Evolutionary conservation across 2,329 filamentous ascomycete genomes (phyloP), one percentile per base, ranked within the genome.

Genomic region (Pyricularia grisea): DNA sequence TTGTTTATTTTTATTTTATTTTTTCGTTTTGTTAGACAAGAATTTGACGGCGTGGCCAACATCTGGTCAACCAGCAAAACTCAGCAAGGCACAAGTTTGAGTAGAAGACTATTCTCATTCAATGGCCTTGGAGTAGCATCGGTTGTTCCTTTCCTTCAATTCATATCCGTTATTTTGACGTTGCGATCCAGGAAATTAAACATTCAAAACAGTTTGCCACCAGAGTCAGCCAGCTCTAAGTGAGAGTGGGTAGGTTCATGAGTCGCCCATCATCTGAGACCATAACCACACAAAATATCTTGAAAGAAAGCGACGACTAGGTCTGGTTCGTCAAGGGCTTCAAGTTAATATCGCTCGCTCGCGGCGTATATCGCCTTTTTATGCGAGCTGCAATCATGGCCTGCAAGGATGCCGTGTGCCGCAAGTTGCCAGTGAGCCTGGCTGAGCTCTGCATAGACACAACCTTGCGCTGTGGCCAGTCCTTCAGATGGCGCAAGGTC

Each of bases 391-490:
- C 60, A 27, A 63, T 63, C 4, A 63, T 63, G 60, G 25, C 60
- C 60, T 63, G 42, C 10, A 84, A 83, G 33, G 82, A 88, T n/a
- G 84, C 89, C 20, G 91, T 92, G 77, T 99, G 95, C 95, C 88
- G 88, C 72, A 96, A 92, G 81, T 81, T 99, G 73, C 93, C 95
- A 28, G 82, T 97, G 60, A 91, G 85, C 71, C 81, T 97, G 42
- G 87, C 89, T 4, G 95, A 99, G 77, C 86, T 99, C 4, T 97
- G 93, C 77, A 93, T 99, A 73, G 93, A 97, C 74, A 99, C 94
- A 0, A 97, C 93, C 0, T 82, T 99, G 42, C 90, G 94, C 71
- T 99, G 95, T 77, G 95, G 95, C 3, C 95, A 99, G 78, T 97
- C 94, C 0, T 99, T 99, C 74, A 90, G 94, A 82, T 99, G 95